A percentile compares a stretch with the other conserved stretches of the same genome.
phyloP scores from a whole-genome alignment of 768 basidiomycete species.

The Trametes cubensis region DNA sequence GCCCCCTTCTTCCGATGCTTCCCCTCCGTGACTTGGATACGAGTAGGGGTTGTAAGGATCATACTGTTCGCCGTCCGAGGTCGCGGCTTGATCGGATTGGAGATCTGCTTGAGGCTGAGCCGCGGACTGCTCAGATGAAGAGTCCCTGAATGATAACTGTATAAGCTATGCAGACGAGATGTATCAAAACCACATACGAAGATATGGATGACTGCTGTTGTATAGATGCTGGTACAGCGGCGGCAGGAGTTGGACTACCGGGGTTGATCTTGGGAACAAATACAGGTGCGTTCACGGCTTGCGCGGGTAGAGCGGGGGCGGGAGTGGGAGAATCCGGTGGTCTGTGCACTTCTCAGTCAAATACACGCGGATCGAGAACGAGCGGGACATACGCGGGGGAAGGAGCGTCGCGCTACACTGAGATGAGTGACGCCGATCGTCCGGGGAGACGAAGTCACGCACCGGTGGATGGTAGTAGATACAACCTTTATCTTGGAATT shows the following conservation, averaged over 20 bases:
- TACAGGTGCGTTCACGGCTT: constrained; percentile 81
- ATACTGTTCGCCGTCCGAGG: constrained; percentile 28
- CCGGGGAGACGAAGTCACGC: constrained; percentile 22
- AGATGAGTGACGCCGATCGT: constrained; percentile 12
- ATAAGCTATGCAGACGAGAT: neutral
- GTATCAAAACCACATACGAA: constrained; percentile 12
- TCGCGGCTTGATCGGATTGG: constrained; percentile 15
- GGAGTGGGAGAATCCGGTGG: constrained; percentile 50
- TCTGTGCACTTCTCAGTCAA: constrained; percentile 33
- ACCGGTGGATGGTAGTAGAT: constrained; percentile 81
- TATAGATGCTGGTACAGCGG: constrained; percentile 17
- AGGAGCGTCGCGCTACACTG: constrained; percentile 28
- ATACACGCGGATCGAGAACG: constrained; percentile 3
- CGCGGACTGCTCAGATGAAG: constrained; percentile 17
- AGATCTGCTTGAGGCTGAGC: constrained; percentile 29
- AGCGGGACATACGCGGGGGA: constrained; percentile 33
- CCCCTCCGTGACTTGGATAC: constrained; percentile 28
- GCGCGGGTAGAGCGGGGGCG: constrained; percentile 48
- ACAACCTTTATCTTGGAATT: constrained; percentile 86
- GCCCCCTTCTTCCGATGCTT: constrained; percentile 35
- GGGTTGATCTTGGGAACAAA: constrained; percentile 68
- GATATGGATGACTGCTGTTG: constrained; percentile 18
- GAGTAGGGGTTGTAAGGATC: constrained; percentile 37
- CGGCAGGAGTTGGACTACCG: constrained; percentile 24
- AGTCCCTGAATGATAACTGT: constrained; percentile 16